Percentiles rank a stretch among this genome's conserved stretches.
phyloP scores from a whole-genome alignment of 2,329 filamentous ascomycete genomes.

The Moelleriella libera region DNA sequence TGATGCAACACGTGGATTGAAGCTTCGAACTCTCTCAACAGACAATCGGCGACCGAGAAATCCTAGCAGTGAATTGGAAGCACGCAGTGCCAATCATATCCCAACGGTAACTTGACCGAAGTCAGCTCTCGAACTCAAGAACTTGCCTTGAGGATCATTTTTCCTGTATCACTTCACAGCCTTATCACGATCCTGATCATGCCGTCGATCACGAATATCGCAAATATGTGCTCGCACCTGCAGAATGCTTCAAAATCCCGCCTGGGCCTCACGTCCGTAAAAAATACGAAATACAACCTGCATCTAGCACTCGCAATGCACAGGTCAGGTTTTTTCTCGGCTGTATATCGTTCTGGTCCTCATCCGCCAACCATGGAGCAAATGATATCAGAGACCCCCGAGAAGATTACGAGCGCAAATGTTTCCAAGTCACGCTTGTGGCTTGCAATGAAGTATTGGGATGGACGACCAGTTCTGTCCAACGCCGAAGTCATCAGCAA shows the following conservation, averaged over 20 bases:
- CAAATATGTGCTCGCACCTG: slow-evolving; percentile 76
- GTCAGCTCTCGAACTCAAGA: too few relatives aligned
- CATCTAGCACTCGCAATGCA: slow-evolving; percentile 63
- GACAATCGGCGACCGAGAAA: too few relatives aligned
- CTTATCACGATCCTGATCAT: slow-evolving; percentile 11
- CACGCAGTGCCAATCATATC: not conserved
- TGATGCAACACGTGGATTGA: too few relatives aligned
- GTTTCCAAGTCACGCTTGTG: slow-evolving; percentile 64
- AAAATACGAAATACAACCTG: slow-evolving; percentile 70
- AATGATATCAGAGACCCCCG: slow-evolving; percentile 31
- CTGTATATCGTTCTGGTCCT: slow-evolving; percentile 58
- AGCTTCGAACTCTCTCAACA: too few relatives aligned
- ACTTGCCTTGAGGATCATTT: not conserved
- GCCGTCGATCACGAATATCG: slow-evolving; percentile 51
- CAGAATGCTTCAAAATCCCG: slow-evolving; percentile 80
- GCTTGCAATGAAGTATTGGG: slow-evolving; percentile 84
- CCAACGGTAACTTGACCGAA: not conserved
- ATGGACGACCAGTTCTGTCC: slow-evolving; percentile 63
- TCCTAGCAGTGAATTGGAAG: not conserved
- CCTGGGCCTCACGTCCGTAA: slow-evolving; percentile 71
- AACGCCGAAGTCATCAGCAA: slow-evolving; percentile 55
- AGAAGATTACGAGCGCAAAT: slow-evolving; percentile 53
- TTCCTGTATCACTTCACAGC: not conserved
- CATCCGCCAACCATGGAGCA: slow-evolving; percentile 33
- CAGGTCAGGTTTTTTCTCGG: slow-evolving; percentile 67